These are phyloP conservation scores for Didymella segeticola DNA, from an alignment of 2,329 filamentous ascomycete genomes.

Conservation along the genomic window DNA sequence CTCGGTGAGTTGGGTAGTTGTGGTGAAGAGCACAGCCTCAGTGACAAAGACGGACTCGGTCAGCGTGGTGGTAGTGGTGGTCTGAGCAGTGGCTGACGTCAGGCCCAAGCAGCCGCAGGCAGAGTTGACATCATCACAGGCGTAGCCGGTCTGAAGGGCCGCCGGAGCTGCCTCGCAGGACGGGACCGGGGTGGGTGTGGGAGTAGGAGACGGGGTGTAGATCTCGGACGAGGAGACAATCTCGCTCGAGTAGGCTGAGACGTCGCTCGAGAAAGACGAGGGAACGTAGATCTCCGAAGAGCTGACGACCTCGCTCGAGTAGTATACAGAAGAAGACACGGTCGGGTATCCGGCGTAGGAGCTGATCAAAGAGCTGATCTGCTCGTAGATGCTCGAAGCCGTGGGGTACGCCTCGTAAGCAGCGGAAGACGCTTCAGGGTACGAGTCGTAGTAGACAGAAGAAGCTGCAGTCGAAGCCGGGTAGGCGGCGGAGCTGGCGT, in stretches of 20 bases:
- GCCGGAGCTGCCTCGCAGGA: slow-evolving; percentile 19
- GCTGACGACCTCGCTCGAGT: slow-evolving; percentile 2
- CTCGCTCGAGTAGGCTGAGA: slow-evolving; percentile 2
- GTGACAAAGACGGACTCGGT: slow-evolving; percentile 9
- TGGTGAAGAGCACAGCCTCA: slow-evolving; percentile 9
- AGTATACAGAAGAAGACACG: background rate
- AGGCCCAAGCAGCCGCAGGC: slow-evolving; percentile 21
- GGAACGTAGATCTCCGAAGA: background rate
- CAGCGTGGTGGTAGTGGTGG: slow-evolving; percentile 8
- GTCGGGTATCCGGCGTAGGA: slow-evolving; percentile 7
- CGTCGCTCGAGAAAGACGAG: too few relatives aligned
- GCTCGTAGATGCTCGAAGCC: slow-evolving; percentile 16
- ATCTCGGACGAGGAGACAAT: slow-evolving; percentile 12
- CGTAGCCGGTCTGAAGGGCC: slow-evolving; percentile 12
- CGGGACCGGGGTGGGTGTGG: slow-evolving; percentile 9
- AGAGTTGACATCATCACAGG: slow-evolving; percentile 9
- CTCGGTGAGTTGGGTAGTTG: slow-evolving; percentile 5
- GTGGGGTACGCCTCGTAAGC: slow-evolving; percentile 9
- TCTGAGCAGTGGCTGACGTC: slow-evolving; percentile 11
- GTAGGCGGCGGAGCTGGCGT: slow-evolving; percentile 8
- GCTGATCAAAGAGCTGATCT: slow-evolving; percentile 16
- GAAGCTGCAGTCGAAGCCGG: background rate
- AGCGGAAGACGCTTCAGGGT: slow-evolving; percentile 8
- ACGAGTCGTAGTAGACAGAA: slow-evolving; percentile 1
- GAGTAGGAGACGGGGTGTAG: slow-evolving; percentile 2